Conservation (phyloP, 352 stramenopile species). For the Phytopythium helicoides region DNA sequence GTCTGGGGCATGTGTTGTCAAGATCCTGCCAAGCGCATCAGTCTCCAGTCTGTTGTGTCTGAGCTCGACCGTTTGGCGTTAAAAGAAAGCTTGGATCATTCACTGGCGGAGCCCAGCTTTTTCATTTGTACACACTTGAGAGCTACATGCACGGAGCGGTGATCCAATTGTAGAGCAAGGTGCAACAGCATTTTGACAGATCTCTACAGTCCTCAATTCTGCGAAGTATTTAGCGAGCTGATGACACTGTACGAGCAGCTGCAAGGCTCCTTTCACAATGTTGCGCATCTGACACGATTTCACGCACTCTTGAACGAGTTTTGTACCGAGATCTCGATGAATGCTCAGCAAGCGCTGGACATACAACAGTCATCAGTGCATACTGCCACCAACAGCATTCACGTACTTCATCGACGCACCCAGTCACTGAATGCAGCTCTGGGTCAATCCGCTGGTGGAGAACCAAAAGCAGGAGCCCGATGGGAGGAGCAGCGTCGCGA, state of each 20-base stretch:
- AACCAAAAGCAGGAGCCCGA: not conserved
- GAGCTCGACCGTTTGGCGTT: constrained; percentile 6
- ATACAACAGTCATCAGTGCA: not conserved
- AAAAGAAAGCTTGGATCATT: no score
- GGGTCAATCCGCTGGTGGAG: not conserved
- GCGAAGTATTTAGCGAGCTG: not conserved
- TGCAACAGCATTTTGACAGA: not conserved
- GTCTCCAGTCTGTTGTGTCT: not conserved
- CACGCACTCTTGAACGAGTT: not conserved
- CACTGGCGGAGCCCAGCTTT: no score
- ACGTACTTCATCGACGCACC: not conserved
- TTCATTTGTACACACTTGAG: no score
- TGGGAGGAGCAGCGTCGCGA: not conserved
- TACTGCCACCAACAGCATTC: not conserved
- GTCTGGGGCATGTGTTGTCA: constrained; percentile 6
- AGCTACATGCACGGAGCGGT: not conserved
- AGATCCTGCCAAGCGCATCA: constrained; percentile 1
- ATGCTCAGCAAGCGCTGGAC: not conserved
- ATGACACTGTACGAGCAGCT: not conserved
- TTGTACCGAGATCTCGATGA: not conserved
- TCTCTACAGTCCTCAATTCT: no score
- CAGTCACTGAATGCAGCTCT: not conserved
- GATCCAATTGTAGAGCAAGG: no score
- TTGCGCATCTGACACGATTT: not conserved
- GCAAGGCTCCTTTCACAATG: not conserved